Conservation (phyloP, 345 rosid genomes). For the Murraya paniculata region DNA sequence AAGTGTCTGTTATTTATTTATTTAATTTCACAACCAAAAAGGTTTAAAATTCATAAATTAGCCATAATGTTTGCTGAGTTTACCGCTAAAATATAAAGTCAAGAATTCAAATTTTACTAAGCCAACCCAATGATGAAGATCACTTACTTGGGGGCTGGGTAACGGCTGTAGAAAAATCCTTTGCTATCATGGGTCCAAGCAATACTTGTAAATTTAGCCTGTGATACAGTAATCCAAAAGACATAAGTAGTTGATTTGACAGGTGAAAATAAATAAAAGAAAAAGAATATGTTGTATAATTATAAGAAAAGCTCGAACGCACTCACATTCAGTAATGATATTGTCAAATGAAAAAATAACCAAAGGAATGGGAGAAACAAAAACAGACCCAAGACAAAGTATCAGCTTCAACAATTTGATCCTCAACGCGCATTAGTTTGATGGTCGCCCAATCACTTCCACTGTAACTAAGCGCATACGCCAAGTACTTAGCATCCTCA, state of each 20-base stretch:
- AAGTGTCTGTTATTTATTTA: no score
- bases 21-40: no score
- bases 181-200: constrained; percentile 82
- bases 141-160: constrained; percentile 77
- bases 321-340: no score
- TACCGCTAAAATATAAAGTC: neutral
- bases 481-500: constrained; percentile 73
- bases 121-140: no score
- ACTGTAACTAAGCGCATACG: constrained; percentile 77
- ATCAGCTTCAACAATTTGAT: constrained; percentile 72
- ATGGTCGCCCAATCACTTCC: constrained; percentile 96
- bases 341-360: neutral
- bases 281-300: no score
- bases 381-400: constrained; percentile 74
- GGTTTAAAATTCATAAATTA: neutral
- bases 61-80: neutral
- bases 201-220: constrained; percentile 81
- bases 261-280: no score
- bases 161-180: constrained; percentile 94
- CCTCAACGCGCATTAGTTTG: constrained; percentile 60
- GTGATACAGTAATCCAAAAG: constrained; percentile 2
- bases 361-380: neutral
- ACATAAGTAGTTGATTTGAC: neutral
- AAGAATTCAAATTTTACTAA: neutral
- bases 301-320: no score